Percentiles rank a stretch among this genome's conserved stretches.
phyloP scores from a whole-genome alignment of 2,329 filamentous ascomycete species.

The Hypoxylon sp. region DNA sequence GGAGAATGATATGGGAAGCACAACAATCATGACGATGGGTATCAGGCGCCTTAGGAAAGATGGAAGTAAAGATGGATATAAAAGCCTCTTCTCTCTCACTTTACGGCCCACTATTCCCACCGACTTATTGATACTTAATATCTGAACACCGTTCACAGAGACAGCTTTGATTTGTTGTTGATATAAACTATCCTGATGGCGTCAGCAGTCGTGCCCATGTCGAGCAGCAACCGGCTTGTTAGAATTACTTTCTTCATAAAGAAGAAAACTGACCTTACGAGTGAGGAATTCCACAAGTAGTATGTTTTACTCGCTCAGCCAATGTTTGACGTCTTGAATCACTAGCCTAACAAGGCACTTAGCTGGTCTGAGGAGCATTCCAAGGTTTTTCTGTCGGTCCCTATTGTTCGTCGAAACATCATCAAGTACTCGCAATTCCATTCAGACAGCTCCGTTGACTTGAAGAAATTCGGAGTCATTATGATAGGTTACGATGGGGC shows the following conservation, averaged over 20 bases:
- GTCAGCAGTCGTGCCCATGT: constrained; percentile 4
- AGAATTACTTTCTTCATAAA: constrained; percentile 22
- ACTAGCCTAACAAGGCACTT: neutral
- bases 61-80: neutral
- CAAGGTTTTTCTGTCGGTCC: constrained; percentile 12
- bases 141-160: neutral
- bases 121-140: neutral
- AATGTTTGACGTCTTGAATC: neutral
- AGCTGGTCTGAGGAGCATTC: constrained; percentile 23
- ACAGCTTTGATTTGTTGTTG: neutral
- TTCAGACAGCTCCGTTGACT: constrained; percentile 16
- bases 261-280: constrained; percentile 9
- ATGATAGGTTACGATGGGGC: constrained; percentile 14
- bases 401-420: constrained; percentile 18
- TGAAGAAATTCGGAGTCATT: constrained; percentile 2
- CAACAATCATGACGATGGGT: neutral
- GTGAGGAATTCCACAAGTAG: constrained; percentile 23
- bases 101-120: neutral
- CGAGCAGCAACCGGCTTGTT: constrained; percentile 7
- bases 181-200: neutral
- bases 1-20: neutral
- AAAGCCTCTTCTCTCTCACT: neutral
- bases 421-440: constrained; percentile 27
- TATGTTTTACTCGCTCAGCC: neutral
- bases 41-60: neutral